Evolutionary conservation across 495 filamentous ascomycete species (phyloP).

Genomic region (Monascus purpureus): DNA sequence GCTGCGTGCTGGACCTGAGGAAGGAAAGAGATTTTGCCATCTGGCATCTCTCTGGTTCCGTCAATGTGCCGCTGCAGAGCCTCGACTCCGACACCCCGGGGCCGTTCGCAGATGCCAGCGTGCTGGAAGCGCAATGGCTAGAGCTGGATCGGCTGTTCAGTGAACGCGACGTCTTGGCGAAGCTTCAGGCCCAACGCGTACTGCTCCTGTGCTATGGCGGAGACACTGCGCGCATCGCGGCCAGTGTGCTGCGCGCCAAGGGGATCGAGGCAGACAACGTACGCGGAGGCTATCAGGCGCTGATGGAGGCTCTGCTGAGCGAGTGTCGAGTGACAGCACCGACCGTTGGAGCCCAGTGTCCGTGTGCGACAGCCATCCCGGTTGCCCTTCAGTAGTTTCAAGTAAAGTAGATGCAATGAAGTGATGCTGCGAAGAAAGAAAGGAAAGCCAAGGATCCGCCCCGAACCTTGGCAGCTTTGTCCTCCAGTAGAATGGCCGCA

Average conservation of each 20-base stretch:
- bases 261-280: conserved; percentile 36
- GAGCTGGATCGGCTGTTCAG: conserved; percentile 28
- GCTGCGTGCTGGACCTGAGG: conserved; percentile 29
- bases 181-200: conserved; percentile 19
- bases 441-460: too few species aligned
- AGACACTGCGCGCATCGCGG: conserved; percentile 38
- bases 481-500: too few species aligned
- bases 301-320: conserved; percentile 5
- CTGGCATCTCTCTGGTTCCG: conserved; percentile 30
- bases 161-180: conserved; percentile 10
- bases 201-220: conserved; percentile 40
- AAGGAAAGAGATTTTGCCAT: conserved; percentile 22
- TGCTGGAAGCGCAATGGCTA: conserved; percentile 31
- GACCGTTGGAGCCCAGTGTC: neutral
- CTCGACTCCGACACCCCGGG: conserved; percentile 18
- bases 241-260: conserved; percentile 36
- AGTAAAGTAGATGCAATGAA: too few species aligned
- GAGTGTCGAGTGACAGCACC: neutral
- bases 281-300: conserved; percentile 25
- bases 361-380: too few species aligned
- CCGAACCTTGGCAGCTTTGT: too few species aligned
- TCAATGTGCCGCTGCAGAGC: conserved; percentile 27
- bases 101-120: conserved; percentile 29
- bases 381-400: too few species aligned
- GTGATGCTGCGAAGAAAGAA: too few species aligned